Conservation (phyloP, 2,329 filamentous ascomycete genomes). For the Juglanconis juglandina region DNA sequence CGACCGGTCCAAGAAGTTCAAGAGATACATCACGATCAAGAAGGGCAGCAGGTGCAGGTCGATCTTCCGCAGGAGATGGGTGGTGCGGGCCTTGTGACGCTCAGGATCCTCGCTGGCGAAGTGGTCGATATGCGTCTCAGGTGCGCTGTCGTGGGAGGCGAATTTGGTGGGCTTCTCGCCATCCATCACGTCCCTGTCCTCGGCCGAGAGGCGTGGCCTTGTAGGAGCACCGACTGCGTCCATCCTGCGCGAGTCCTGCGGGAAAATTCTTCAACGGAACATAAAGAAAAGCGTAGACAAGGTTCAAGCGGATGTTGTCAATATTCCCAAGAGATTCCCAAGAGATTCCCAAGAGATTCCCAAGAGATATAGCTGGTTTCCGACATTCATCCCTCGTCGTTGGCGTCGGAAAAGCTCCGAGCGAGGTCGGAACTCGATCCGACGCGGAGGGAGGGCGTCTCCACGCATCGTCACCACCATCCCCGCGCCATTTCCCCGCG, state of each 20-base stretch:
- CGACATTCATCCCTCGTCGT: too few relatives aligned
- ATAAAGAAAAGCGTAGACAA: neutral
- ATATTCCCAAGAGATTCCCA: too few relatives aligned
- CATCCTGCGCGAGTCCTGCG: neutral
- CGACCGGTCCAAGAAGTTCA: slow-evolving; percentile 51
- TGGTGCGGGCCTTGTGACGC: slow-evolving; percentile 8
- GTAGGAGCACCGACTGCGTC: neutral
- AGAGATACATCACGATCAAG: slow-evolving; percentile 52
- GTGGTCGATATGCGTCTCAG: neutral
- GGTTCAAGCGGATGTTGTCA: too few relatives aligned
- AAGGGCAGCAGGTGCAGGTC: slow-evolving; percentile 50
- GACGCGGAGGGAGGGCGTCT: too few relatives aligned
- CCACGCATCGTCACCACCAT: too few relatives aligned
- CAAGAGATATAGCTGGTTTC: too few relatives aligned
- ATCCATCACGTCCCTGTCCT: neutral
- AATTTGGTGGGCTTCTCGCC: neutral
- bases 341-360: too few relatives aligned
- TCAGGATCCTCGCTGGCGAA: slow-evolving; percentile 15
- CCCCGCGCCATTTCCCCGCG: too few relatives aligned
- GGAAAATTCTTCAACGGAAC: neutral
- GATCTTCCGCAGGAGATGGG: slow-evolving; percentile 44
- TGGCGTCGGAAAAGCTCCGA: too few relatives aligned
- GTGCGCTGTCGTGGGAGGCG: neutral
- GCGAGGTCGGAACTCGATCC: too few relatives aligned
- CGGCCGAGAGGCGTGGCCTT: neutral